These are phyloP conservation scores for Amanita subjunquillea DNA, from an alignment of 768 basidiomycete genomes.

Conservation along the genomic window DNA sequence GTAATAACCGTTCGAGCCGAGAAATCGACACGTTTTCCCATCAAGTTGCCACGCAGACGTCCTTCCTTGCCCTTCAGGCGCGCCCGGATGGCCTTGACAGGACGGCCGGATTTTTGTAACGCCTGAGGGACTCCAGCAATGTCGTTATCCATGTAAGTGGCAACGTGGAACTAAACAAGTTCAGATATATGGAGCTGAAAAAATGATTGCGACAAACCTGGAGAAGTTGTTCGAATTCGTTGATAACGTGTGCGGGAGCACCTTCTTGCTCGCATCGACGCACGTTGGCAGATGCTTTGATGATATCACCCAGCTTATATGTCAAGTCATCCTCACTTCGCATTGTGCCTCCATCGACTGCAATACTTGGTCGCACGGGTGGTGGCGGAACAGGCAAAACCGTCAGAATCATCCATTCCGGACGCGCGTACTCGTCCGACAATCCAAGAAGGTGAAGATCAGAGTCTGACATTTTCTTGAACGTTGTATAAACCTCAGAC, in stretches of 20 bases:
- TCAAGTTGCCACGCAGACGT: conserved; percentile 92
- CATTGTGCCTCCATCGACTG: conserved; percentile 94
- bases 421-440: conserved; percentile 91
- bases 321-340: conserved; percentile 97
- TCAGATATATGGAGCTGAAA: conserved; percentile 1
- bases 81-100: conserved; percentile 96
- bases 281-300: conserved; percentile 90
- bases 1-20: conserved; percentile 99
- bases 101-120: conserved; percentile 92
- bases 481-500: conserved; percentile 84
- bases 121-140: conserved; percentile 98
- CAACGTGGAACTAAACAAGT: conserved; percentile 79
- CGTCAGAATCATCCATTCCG: conserved; percentile 99
- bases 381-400: conserved; percentile 97
- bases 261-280: conserved; percentile 92
- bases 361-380: conserved; percentile 95
- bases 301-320: conserved; percentile 94
- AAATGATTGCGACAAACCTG: conserved; percentile 47
- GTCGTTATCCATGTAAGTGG: conserved; percentile 99
- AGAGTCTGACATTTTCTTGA: conserved; percentile 89
- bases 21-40: conserved; percentile 99
- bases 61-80: conserved; percentile 99
- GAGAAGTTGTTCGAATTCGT: conserved; percentile 91
- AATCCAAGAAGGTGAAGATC: conserved; percentile 87
- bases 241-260: conserved; percentile 90